phyloP scores from a whole-genome alignment of 192 early-diverging fungal species.

The Coemansia sp. region DNA sequence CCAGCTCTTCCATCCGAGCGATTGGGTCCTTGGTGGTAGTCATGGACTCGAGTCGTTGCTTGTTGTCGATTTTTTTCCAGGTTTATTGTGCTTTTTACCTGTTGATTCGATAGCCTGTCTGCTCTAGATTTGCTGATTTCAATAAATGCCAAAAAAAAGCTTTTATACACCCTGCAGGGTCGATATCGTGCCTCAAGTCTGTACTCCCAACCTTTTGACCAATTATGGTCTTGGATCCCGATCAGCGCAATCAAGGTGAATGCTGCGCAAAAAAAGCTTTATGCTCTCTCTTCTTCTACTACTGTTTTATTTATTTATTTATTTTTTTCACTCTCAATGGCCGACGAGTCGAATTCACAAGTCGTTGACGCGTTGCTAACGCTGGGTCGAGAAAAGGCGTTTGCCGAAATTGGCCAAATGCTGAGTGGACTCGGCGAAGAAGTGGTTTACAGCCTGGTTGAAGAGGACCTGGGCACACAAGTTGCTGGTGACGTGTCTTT shows the following conservation, averaged over 20 bases:
- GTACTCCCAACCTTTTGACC: too few relatives aligned
- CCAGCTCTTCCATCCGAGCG: too few relatives aligned
- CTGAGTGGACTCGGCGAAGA: slow-evolving; percentile 20
- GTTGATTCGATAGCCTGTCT: too few relatives aligned
- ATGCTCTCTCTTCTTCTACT: neutral
- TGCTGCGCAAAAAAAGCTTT: slow-evolving; percentile 3
- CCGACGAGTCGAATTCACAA: slow-evolving; percentile 10
- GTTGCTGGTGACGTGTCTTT: neutral
- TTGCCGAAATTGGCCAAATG: slow-evolving; percentile 25
- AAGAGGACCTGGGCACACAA: slow-evolving; percentile 19
- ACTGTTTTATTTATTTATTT: neutral
- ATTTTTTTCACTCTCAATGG: neutral
- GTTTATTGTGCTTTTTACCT: too few relatives aligned
- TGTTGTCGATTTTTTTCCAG: too few relatives aligned
- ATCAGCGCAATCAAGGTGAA: neutral
- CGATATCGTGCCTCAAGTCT: too few relatives aligned
- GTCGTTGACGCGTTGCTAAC: slow-evolving; percentile 70
- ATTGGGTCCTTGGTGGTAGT: too few relatives aligned
- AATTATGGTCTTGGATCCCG: neutral
- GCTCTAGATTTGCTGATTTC: too few relatives aligned
- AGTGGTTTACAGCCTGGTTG: slow-evolving; percentile 30
- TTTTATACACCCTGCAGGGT: too few relatives aligned
- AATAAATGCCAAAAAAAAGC: too few relatives aligned
- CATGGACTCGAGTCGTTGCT: too few relatives aligned
- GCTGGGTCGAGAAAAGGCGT: slow-evolving; percentile 29